Conservation (phyloP, 2,329 filamentous ascomycete species). For the Colletotrichum sp. region DNA sequence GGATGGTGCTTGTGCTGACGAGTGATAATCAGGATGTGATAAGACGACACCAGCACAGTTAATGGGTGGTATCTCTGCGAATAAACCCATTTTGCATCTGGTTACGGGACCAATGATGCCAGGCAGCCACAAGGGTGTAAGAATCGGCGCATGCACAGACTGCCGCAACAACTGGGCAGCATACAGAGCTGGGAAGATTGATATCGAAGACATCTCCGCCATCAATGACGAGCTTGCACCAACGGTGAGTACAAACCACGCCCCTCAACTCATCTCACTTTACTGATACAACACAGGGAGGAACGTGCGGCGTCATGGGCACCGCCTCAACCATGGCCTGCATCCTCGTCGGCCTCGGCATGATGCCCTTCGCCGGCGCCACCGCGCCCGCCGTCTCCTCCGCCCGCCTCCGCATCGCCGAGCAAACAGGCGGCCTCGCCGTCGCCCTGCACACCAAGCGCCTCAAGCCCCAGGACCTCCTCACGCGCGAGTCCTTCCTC, state of each 20-base stretch:
- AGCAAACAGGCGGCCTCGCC: slow-evolving; percentile 71
- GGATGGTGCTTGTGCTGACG: too few species aligned
- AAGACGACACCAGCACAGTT: slow-evolving; percentile 77
- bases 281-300: slow-evolving; percentile 48
- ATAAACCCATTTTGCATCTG: slow-evolving; percentile 72
- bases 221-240: slow-evolving; percentile 78
- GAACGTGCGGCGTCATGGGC: slow-evolving; percentile 90
- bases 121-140: slow-evolving; percentile 65
- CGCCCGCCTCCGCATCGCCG: slow-evolving; percentile 80
- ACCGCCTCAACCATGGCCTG: slow-evolving; percentile 92
- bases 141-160: slow-evolving; percentile 77
- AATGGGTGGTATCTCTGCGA: slow-evolving; percentile 78
- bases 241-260: slow-evolving; percentile 51
- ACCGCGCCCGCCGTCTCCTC: slow-evolving; percentile 81
- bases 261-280: too few species aligned
- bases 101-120: slow-evolving; percentile 80
- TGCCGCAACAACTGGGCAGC: slow-evolving; percentile 77
- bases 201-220: slow-evolving; percentile 73
- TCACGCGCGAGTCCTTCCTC: slow-evolving; percentile 79
- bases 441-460: slow-evolving; percentile 70
- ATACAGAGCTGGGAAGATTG: slow-evolving; percentile 68
- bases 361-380: slow-evolving; percentile 78
- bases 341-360: slow-evolving; percentile 80
- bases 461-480: slow-evolving; percentile 71
- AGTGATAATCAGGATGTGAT: too few species aligned